Evolutionary conservation across 2,329 filamentous ascomycete species (phyloP), one percentile per base, ranked within the genome.

Genomic region (Sporothrix luriei): DNA sequence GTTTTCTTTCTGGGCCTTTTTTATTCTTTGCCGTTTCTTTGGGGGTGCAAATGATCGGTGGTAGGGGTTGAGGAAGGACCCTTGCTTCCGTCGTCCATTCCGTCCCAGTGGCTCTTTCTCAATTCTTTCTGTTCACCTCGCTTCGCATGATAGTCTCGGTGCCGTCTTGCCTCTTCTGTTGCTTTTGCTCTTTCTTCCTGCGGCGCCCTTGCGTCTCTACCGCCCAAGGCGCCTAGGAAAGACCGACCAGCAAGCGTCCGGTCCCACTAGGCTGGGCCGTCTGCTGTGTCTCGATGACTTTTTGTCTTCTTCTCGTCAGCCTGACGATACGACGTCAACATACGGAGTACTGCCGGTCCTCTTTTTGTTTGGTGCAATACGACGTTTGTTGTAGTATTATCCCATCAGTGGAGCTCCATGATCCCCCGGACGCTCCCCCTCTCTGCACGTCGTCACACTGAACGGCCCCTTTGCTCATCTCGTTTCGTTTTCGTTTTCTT

Each of bases 401-500:
- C 19, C 66, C 21, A 43, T 62, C 64, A 66, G 48, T 24, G 48
- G 10, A 38, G 26, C 62, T 33, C 21, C 6, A 52, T 33, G 24
- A 33, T 46, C 38, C 38, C 19, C 38, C 38, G 16, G 4, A n/a
- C 33, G 4, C 21, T 21, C 38, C 40, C 40, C 26, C 21, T 40
- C 16, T 26, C 57, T 69, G 67, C 67, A 69, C 46, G 3, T 46
- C 65, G 57, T 64, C 55, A 57, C 65, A n/a, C 70, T 65, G 64
- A 57, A 57, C 19, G 11, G 46, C 66, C 52, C 70, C 68, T 68
- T 65, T 68, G 65, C 51, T 69, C 70, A 71, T 69, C 46, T 70
- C 70, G 61, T 68, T 71, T 68, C 62, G 40, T 43, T 43, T 43
- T 5, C 33, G 64, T 65, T 64, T 64, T 68, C 55, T 10, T 38